phyloP scores from a whole-genome alignment of 192 early-diverging fungal species.

The Endogone sp. region DNA sequence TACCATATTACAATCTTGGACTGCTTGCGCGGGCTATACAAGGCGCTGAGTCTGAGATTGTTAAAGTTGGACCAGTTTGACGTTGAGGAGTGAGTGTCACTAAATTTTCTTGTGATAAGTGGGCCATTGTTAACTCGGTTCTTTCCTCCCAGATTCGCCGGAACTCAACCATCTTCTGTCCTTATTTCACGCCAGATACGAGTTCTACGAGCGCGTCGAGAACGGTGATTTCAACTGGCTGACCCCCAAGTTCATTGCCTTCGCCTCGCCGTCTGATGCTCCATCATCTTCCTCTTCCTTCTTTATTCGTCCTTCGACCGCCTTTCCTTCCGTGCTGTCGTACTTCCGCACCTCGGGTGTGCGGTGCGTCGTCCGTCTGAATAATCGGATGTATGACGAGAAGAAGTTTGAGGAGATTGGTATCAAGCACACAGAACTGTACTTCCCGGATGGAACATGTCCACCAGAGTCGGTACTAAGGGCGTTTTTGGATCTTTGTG shows the following conservation, averaged over 20 bases:
- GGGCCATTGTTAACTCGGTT: too few species aligned
- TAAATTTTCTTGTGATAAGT: too few species aligned
- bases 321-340: conserved; percentile 42
- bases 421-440: conserved; percentile 63
- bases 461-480: conserved; percentile 61
- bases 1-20: conserved; percentile 65
- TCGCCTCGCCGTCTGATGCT: conserved; percentile 62
- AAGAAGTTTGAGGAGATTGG: conserved; percentile 48
- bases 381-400: conserved; percentile 63
- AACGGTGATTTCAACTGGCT: conserved; percentile 78
- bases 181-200: conserved; percentile 45
- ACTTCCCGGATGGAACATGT: conserved; percentile 67
- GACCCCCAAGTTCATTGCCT: conserved; percentile 65
- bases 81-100: conserved; percentile 41
- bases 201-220: conserved; percentile 64
- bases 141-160: too few species aligned
- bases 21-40: conserved; percentile 60
- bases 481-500: conserved; percentile 62
- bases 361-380: conserved; percentile 55
- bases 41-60: conserved; percentile 52
- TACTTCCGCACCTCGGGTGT: conserved; percentile 47
- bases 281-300: conserved; percentile 8
- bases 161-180: too few species aligned
- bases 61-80: conserved; percentile 57
- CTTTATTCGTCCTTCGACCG: conserved; percentile 3